Conservation (phyloP, 345 rosid species). For the Eucalyptus tenuipes region DNA sequence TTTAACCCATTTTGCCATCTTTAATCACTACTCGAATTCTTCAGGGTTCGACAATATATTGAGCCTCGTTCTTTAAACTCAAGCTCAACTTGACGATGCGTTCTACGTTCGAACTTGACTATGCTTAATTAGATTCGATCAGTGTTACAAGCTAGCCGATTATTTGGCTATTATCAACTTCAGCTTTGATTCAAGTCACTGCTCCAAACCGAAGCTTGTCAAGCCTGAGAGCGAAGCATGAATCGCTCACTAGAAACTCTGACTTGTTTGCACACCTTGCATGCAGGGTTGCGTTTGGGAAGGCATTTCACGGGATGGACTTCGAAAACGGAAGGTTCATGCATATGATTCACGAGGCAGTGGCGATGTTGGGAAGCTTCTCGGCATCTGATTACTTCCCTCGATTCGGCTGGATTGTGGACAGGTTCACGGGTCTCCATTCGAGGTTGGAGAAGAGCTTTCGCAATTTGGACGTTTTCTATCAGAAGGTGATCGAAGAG, state of each 20-base stretch:
- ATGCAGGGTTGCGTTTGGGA: slow-evolving; percentile 9
- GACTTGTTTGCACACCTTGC: too few species aligned
- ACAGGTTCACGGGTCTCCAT: slow-evolving; percentile 1
- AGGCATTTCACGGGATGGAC: not conserved
- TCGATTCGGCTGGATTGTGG: slow-evolving; percentile 5
- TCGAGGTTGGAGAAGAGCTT: not conserved
- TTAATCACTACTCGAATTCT: not conserved
- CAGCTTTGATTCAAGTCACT: too few species aligned
- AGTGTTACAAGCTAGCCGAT: not conserved
- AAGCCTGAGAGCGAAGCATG: too few species aligned
- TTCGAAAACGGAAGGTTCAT: not conserved
- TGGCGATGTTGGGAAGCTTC: not conserved
- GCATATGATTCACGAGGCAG: not conserved
- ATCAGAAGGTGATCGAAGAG: not conserved
- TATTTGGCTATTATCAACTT: too few species aligned
- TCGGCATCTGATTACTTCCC: slow-evolving; percentile 4
- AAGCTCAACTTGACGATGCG: not conserved
- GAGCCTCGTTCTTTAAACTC: not conserved
- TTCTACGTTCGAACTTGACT: not conserved
- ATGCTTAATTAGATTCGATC: not conserved
- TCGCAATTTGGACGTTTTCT: not conserved
- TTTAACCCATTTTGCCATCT: too few species aligned
- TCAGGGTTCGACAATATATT: not conserved
- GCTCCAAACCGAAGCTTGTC: too few species aligned
- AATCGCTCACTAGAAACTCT: too few species aligned